Evolutionary conservation across 192 early-diverging fungal species (phyloP).

Genomic region (Entophlyctis luteolus): DNA sequence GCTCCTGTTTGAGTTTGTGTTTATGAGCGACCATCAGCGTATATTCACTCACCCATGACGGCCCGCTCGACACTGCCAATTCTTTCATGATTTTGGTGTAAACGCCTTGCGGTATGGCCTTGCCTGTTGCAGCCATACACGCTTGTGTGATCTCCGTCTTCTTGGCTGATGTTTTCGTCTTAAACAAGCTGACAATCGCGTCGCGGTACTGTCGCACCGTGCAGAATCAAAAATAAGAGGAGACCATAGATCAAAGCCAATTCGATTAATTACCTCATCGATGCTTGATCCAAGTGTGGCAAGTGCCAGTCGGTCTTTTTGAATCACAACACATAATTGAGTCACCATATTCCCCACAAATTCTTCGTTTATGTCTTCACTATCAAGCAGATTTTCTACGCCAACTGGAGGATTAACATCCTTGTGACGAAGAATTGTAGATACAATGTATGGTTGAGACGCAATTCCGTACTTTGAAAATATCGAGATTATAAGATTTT

Average conservation of each 20-base stretch:
- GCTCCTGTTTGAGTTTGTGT: too few relatives aligned
- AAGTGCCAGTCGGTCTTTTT: conserved; percentile 1
- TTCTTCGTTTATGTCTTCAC: neutral
- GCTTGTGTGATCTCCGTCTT: conserved; percentile 18
- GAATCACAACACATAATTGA: neutral
- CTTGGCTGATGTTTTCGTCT: neutral
- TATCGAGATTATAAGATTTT: conserved; percentile 3
- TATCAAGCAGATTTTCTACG: conserved; percentile 10
- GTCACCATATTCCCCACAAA: neutral
- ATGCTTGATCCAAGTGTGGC: neutral
- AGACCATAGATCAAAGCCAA: neutral
- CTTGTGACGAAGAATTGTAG: neutral
- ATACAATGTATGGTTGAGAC: neutral
- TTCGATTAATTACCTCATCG: neutral
- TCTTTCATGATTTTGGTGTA: conserved; percentile 30
- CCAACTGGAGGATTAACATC: neutral
- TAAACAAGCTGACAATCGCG: conserved; percentile 17
- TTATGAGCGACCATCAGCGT: too few relatives aligned
- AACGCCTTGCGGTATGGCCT: conserved; percentile 16
- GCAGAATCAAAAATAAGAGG: neutral
- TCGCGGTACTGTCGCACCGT: conserved; percentile 15
- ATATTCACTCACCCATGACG: conserved; percentile 26
- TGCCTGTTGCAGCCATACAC: conserved; percentile 15
- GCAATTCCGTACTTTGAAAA: conserved; percentile 15
- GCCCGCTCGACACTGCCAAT: conserved; percentile 14